These are phyloP conservation scores for Globisporangium acanthophoron DNA, from an alignment of 352 stramenopile species.

Conservation along the genomic window DNA sequence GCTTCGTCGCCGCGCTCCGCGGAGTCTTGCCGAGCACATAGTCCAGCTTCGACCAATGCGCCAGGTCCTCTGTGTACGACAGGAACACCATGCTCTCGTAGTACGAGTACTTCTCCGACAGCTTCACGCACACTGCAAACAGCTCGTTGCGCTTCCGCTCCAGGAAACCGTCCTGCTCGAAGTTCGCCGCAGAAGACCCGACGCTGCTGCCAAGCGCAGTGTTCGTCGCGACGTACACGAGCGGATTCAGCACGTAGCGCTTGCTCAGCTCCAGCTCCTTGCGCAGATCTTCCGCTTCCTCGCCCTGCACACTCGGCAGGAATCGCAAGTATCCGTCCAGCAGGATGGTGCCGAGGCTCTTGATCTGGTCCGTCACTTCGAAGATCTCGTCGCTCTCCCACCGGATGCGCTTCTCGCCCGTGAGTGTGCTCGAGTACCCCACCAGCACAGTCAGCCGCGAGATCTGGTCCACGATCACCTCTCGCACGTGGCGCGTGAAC, in stretches of 20 bases:
- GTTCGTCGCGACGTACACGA: constrained; percentile 65
- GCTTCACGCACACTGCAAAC: constrained; percentile 46
- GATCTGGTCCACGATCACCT: constrained; percentile 61
- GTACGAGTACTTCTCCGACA: constrained; percentile 71
- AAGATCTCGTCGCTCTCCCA: constrained; percentile 58
- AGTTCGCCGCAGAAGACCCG: constrained; percentile 2
- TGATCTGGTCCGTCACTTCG: constrained; percentile 57
- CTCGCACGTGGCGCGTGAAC: constrained; percentile 51
- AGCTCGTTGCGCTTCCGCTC: constrained; percentile 46
- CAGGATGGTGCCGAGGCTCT: constrained; percentile 41
- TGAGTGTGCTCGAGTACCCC: constrained; percentile 33
- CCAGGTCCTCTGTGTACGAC: constrained; percentile 50
- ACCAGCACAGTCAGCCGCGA: constrained; percentile 41
- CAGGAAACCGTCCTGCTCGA: constrained; percentile 17
- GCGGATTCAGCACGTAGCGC: constrained; percentile 52
- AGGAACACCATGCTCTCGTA: constrained; percentile 83
- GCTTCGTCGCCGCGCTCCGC: constrained; percentile 48
- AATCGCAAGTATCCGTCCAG: constrained; percentile 54
- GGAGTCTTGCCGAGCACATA: constrained; percentile 55
- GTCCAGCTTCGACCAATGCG: constrained; percentile 58
- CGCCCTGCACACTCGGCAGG: constrained; percentile 26
- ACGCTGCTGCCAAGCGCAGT: constrained; percentile 6
- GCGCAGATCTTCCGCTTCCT: constrained; percentile 49
- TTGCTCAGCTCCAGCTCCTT: constrained; percentile 62
- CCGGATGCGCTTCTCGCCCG: constrained; percentile 28